phyloP scores from a whole-genome alignment of 176 grass and related monocot species.

The Triticum monococcum region DNA sequence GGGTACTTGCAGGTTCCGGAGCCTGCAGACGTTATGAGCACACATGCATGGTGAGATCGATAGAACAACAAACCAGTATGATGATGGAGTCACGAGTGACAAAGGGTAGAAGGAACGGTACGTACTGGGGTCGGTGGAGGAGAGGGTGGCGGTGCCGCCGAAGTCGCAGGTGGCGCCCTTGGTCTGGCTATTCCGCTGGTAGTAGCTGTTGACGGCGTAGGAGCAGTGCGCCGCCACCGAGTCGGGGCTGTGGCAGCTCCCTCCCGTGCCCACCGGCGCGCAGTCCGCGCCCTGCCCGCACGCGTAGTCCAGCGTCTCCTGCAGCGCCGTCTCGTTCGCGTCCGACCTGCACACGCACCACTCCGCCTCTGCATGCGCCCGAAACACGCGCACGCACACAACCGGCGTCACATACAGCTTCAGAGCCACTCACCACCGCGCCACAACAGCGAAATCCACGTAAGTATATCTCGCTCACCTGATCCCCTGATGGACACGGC shows the following conservation, averaged over 20 bases:
- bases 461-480: conserved; percentile 1
- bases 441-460: background rate
- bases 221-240: conserved; percentile 53
- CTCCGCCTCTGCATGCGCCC: conserved; percentile 16
- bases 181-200: conserved; percentile 52
- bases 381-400: background rate
- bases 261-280: conserved; percentile 36
- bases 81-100: background rate
- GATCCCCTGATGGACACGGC: conserved; percentile 27
- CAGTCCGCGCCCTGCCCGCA: conserved; percentile 73
- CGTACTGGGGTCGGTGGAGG: conserved; percentile 56
- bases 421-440: background rate
- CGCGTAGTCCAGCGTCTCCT: conserved; percentile 61
- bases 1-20: conserved; percentile 61
- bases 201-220: conserved; percentile 81
- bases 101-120: too few relatives aligned
- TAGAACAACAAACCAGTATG: background rate
- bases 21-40: background rate
- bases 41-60: background rate
- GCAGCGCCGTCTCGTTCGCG: conserved; percentile 35
- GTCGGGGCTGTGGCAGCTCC: conserved; percentile 52
- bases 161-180: conserved; percentile 89
- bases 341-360: conserved; percentile 61
- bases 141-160: conserved; percentile 64
- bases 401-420: background rate